These are phyloP conservation scores for Aspergillus sp. DNA, from an alignment of 2,329 filamentous ascomycete genomes.

Conservation along the genomic window DNA sequence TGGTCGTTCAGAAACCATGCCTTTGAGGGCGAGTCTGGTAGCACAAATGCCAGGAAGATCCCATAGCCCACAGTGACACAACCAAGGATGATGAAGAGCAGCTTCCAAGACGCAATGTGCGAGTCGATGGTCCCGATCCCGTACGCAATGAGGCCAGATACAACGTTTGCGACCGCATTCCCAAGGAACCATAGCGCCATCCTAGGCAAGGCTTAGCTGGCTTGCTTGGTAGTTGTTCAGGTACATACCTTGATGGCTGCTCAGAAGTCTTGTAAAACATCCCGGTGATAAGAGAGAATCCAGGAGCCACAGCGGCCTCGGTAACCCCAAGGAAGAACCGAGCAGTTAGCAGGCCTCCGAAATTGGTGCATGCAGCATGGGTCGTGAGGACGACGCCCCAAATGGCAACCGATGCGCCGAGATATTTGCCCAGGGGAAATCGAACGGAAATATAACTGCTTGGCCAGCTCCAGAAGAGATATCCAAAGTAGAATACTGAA, in stretches of 20 bases:
- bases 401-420: slow-evolving; percentile 4
- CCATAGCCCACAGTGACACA: not conserved
- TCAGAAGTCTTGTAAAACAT: slow-evolving; percentile 10
- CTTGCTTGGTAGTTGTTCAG: no score
- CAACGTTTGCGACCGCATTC: not conserved
- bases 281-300: slow-evolving; percentile 12
- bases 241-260: slow-evolving; percentile 3
- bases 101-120: slow-evolving; percentile 24
- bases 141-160: not conserved
- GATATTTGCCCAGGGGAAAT: slow-evolving; percentile 34
- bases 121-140: slow-evolving; percentile 11
- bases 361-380: slow-evolving; percentile 7
- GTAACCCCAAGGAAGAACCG: slow-evolving; percentile 5
- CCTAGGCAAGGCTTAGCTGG: no score
- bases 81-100: slow-evolving; percentile 10
- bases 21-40: slow-evolving; percentile 8
- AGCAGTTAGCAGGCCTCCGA: not conserved
- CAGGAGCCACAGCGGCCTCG: slow-evolving; percentile 8
- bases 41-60: not conserved
- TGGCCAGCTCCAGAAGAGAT: slow-evolving; percentile 34
- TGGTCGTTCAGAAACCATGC: not conserved
- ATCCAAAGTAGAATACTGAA: slow-evolving; percentile 38
- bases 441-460: slow-evolving; percentile 31
- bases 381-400: slow-evolving; percentile 4
- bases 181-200: slow-evolving; percentile 14